Base-by-base conservation (phyloP, 352 stramenopile species). In the Globisporangium polare region DNA sequence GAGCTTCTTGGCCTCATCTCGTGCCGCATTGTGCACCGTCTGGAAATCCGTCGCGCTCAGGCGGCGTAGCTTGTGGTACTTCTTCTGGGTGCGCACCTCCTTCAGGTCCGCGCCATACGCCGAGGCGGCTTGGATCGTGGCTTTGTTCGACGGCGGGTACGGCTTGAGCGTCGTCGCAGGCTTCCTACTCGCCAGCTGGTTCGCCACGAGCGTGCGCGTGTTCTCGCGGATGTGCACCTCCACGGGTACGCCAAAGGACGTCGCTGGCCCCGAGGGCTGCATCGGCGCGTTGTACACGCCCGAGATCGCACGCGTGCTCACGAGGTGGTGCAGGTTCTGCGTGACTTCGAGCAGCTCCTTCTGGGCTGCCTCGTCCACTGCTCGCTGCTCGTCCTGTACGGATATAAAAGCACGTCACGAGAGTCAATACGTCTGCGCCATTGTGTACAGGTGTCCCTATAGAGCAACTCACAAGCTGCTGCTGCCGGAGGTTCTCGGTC, bases 171-270 rank as follows among this genome's bases (percentile, higher is more conserved):
- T 72, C 7, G 66, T 71, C 0, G 81, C 75, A n/a, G 68, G 68
- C 59, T 71, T 74, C 12, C 69, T 35, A 3, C 53, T 46, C n/a
- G 64, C 41, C 1, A 86, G 74, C 29, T 71, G 51, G 31, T 65
- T 61, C 1, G 66, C 63, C 5, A 91, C 64, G 2, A 83, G 41
- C 7, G 65, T 58, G n/a, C 68, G 75, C 18, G 75, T 69, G 53
- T 86, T 90, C n/a, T 75, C 60, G 4, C 67, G 73, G 26, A 90
- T 90, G 46, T 88, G 81, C 1, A 59, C 75, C 62, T 89, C 81
- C 22, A 90, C 75, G 0, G 80, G 75, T 4, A 88, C 68, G 2
- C 78, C 77, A 57, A 88, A 88, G 9, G 77, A 75, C 3, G 75
- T 89, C 15, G 68, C 69, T 2, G 54, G 71, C 0, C 52, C n/a